Base-by-base conservation (phyloP, 495 filamentous ascomycete species). In the Daldinia caldariorum region DNA sequence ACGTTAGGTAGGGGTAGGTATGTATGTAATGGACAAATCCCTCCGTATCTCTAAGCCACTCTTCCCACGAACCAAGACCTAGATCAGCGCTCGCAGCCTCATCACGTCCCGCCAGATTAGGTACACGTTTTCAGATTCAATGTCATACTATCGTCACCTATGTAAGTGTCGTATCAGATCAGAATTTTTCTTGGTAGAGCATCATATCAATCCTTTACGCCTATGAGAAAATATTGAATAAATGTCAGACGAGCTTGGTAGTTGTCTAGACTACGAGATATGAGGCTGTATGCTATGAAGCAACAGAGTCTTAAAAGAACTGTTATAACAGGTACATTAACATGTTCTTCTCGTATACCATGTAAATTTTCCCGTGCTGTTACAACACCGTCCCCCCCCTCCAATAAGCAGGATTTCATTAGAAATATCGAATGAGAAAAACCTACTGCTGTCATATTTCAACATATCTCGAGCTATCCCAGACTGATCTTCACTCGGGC, bases 391-490 rank as follows among this genome's bases (percentile, higher is more conserved):
- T n/a, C n/a, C n/a, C n/a, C n/a, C n/a, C 18, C 34, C n/a, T 57
- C 32, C 54, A 57, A 39, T 57, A 14, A 37, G 20, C 8, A 22
- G 2, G 0, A 3, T 37, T 16, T 1, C 20, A 57, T 37, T 57
- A 37, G 32, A 38, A 38, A 51, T 51, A 34, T n/a, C n/a, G n/a
- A 34, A 34, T 34, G 32, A 34, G 32, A 32, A 12, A 22, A 38
- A 20, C 5, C 34, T 10, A 61, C n/a, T 45, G 20, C 38, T 61
- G 35, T 60, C 63, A 67, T 66, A 47, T 43, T n/a, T 34, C 43
- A n/a, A 37, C 31, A 16, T 35, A 22, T 31, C n/a, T 20, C 16
- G 35, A 34, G 34, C 10, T n/a, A n/a, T n/a, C n/a, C n/a, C n/a
- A n/a, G n/a, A n/a, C n/a, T n/a, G n/a, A n/a, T n/a, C n/a, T n/a